Evolutionary conservation across 768 basidiomycete species (phyloP).

Genomic region (Agaricus blazei): DNA sequence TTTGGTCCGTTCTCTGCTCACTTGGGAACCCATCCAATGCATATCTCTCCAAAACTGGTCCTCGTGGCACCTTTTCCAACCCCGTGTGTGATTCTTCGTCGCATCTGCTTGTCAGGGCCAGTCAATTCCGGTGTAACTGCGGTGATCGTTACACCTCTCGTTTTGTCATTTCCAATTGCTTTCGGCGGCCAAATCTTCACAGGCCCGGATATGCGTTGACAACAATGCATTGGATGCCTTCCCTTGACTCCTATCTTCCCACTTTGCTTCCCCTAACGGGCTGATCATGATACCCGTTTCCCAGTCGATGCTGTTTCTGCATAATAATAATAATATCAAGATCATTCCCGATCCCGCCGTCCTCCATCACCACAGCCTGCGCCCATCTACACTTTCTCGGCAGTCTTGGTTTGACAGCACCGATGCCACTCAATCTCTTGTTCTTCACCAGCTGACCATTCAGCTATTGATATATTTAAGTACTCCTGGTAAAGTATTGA

Average conservation of each 20-base stretch:
- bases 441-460: no score
- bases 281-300: constrained; percentile 5
- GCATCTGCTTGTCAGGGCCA: neutral
- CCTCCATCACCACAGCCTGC: neutral
- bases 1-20: constrained; percentile 8
- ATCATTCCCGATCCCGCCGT: neutral
- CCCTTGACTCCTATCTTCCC: constrained; percentile 1
- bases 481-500: no score
- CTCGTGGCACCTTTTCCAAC: neutral
- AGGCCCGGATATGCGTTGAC: neutral
- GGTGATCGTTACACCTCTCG: neutral
- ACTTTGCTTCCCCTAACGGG: no score
- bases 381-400: neutral
- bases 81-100: constrained; percentile 1
- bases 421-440: no score
- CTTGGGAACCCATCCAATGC: neutral
- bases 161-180: constrained; percentile 1
- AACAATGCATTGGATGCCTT: neutral
- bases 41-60: neutral
- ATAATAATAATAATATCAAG: neutral
- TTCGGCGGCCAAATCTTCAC: neutral
- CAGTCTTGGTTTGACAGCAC: no score
- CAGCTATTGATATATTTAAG: no score
- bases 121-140: neutral
- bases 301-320: neutral